Conservation (phyloP, 805 yeast genomes). For the Saccharomycopsis capsularis region DNA sequence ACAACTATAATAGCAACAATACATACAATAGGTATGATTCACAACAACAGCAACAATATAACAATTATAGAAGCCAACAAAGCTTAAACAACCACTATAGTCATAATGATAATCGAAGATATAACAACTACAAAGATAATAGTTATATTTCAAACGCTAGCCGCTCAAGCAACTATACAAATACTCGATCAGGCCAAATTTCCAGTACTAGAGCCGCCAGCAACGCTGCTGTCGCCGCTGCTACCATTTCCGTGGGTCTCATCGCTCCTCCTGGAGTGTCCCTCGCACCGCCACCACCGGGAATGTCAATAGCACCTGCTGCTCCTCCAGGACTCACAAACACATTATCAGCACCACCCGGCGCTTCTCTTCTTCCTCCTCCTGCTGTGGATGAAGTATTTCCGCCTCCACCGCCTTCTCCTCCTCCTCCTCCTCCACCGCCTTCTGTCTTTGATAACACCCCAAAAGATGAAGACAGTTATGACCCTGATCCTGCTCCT, state of each 20-base stretch:
- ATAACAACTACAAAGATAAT: background rate
- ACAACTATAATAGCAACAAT: conserved; percentile 6
- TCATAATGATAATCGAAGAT: too few relatives aligned
- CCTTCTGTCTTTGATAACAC: conserved; percentile 21
- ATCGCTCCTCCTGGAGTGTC: conserved; percentile 14
- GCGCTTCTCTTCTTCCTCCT: conserved; percentile 26
- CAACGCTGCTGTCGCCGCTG: too few relatives aligned
- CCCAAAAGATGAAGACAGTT: too few relatives aligned
- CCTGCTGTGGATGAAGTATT: background rate
- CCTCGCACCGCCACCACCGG: conserved; percentile 7
- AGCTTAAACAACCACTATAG: background rate
- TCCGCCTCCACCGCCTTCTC: conserved; percentile 25
- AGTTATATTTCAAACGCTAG: background rate
- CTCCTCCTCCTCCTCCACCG: conserved; percentile 26
- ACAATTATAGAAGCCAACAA: background rate
- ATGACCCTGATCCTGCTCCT: too few relatives aligned
- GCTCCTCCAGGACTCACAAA: conserved; percentile 9
- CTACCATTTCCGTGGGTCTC: too few relatives aligned
- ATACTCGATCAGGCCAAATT: too few relatives aligned
- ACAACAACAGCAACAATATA: background rate
- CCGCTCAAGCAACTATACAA: too few relatives aligned
- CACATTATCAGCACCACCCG: conserved; percentile 13
- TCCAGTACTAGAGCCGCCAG: too few relatives aligned
- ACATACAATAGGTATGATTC: conserved; percentile 2
- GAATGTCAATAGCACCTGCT: conserved; percentile 15